phyloP scores from a whole-genome alignment of 352 stramenopile species.

The Phytophthora ohioensis region DNA sequence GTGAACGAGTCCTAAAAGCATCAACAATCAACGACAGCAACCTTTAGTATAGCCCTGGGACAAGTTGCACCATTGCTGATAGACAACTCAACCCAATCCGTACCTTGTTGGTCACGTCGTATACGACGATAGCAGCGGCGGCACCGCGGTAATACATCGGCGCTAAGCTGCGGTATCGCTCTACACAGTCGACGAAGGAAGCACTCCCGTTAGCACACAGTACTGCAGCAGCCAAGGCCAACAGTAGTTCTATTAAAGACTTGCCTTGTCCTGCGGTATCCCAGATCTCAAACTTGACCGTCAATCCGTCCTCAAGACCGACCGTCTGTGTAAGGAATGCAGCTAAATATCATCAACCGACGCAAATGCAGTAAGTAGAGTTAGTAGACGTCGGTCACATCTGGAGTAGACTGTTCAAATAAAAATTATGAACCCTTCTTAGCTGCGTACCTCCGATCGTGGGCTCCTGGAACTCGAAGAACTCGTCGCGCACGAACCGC shows the following conservation, averaged over 20 bases:
- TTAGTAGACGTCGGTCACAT: too few relatives aligned
- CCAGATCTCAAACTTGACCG: constrained; percentile 99
- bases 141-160: constrained; percentile 99
- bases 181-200: constrained; percentile 44
- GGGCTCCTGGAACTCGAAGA: constrained; percentile 99
- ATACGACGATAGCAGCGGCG: constrained; percentile 96
- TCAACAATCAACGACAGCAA: constrained; percentile 12
- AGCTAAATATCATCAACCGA: constrained; percentile 47
- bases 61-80: constrained; percentile 1
- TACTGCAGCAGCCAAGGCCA: background rate
- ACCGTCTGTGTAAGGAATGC: constrained; percentile 99
- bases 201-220: constrained; percentile 12
- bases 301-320: constrained; percentile 96
- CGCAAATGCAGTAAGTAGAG: background rate
- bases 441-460: constrained; percentile 92
- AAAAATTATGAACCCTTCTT: constrained; percentile 4
- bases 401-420: too few relatives aligned
- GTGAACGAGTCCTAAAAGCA: constrained; percentile 93
- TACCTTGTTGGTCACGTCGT: constrained; percentile 97
- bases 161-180: constrained; percentile 96
- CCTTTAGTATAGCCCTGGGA: constrained; percentile 15
- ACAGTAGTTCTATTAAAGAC: background rate
- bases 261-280: constrained; percentile 97
- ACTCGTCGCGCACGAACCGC: constrained; percentile 99
- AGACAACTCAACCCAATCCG: background rate